Evolutionary conservation across 495 filamentous ascomycete species (phyloP), one percentile per base, ranked within the genome.

Genomic region (Lindgomyces ingoldianus): DNA sequence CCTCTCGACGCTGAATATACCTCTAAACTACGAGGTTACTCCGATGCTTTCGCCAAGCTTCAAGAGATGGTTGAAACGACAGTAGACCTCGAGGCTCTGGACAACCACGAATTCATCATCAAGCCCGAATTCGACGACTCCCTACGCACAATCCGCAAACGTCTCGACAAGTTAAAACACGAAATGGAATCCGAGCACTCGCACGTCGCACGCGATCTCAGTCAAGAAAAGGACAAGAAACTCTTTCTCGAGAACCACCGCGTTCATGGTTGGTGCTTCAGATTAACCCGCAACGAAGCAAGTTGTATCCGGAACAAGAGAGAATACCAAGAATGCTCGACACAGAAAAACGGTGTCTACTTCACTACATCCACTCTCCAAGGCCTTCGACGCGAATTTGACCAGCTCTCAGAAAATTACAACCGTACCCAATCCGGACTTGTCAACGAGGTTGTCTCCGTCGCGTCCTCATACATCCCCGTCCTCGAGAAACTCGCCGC

Each of bases 21-120:
- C 4, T 81, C 86, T 26, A 96, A 96, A 71, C 76, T 98, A 25
- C 70, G 73, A 24, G 71, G 87, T 58, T 85, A 89, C 64, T 89
- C 88, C 6, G 87, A 93, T 68, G 90, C 87, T 73, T 78, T 98
- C 46, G 85, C 82, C 24, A 96, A 91, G 74, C 79, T 99, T 30
- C 91, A 94, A 67, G 94, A 99, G 72, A 96, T 99, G 91, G 95
- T 99, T 12, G 94, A 99, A 76, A 96, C 94, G 1, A 98, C 94
- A 0, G 93, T 99, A 53, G 94, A 99, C 70, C 85, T 99, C 0
- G 91, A 95, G 55, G 94, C 94, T 6, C 82, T 98, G 42, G 93
- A 98, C 62, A 93, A 94, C 71, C 94, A 99, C 72, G 94, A 99
- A 75, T 99, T 93, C 74, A 92, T 95, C 70, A 98, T 99, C 80